phyloP scores from a whole-genome alignment of 305 asterid species.

The Solanum hybrid region DNA sequence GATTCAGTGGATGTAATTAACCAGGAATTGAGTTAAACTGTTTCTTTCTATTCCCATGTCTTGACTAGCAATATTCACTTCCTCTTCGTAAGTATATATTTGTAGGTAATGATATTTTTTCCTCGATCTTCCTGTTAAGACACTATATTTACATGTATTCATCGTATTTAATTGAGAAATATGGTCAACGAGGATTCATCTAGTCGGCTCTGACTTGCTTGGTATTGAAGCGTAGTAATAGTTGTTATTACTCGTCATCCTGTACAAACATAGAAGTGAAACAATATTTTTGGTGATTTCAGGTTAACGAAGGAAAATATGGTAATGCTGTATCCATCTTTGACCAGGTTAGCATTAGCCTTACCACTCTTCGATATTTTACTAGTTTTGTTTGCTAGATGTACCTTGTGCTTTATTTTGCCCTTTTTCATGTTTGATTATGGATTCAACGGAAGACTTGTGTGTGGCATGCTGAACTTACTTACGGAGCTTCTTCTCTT shows the following conservation, averaged over 20 bases:
- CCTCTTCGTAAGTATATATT: neutral
- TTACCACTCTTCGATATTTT: neutral
- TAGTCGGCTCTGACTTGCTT: neutral
- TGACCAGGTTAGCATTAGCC: slow-evolving; percentile 58
- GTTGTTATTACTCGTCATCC: neutral
- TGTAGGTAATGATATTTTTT: neutral
- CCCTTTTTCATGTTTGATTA: slow-evolving; percentile 10
- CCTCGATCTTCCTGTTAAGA: neutral
- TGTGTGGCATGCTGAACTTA: slow-evolving; percentile 11
- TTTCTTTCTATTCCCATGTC: neutral
- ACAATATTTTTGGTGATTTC: slow-evolving; percentile 27
- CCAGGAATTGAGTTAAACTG: neutral
- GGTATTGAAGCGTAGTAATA: neutral
- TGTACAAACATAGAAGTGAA: neutral
- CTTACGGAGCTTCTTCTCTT: slow-evolving; percentile 12
- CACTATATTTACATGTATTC: neutral
- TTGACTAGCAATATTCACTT: neutral
- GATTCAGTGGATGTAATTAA: neutral
- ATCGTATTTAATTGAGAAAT: neutral
- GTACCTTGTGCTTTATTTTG: slow-evolving; percentile 2
- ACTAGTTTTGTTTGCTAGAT: neutral
- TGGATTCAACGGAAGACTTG: slow-evolving; percentile 16
- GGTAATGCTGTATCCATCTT: slow-evolving; percentile 78
- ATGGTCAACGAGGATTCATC: neutral
- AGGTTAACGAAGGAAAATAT: slow-evolving; percentile 97